A percentile compares a stretch with the other conserved stretches of the same genome.
phyloP scores from a whole-genome alignment of 306 rosid species.

The Crataegus laevigata region DNA sequence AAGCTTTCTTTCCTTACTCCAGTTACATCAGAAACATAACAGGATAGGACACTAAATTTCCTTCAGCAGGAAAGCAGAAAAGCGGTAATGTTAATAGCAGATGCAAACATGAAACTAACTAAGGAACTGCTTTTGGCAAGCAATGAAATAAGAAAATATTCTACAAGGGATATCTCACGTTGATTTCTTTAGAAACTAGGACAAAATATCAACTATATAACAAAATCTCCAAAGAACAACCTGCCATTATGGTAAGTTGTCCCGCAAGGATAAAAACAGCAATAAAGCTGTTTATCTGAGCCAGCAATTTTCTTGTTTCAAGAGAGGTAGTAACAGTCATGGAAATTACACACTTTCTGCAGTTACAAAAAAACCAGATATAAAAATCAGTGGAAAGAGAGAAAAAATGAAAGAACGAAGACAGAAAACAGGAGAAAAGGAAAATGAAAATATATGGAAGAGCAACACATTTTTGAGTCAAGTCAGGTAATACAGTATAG shows the following conservation, averaged over 20 bases:
- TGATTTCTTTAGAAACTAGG: background rate
- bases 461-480: background rate
- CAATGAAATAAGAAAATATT: background rate
- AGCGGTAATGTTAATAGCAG: background rate
- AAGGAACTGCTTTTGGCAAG: background rate
- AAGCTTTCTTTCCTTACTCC: background rate
- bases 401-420: background rate
- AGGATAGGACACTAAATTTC: background rate
- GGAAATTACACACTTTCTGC: slow-evolving; percentile 88
- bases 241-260: slow-evolving; percentile 82
- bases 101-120: background rate
- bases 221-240: slow-evolving; percentile 6
- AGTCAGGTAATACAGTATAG: background rate
- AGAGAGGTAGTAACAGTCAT: slow-evolving; percentile 67
- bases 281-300: slow-evolving; percentile 86
- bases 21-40: background rate
- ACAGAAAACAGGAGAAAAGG: background rate
- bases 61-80: background rate
- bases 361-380: slow-evolving; percentile 18
- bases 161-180: background rate
- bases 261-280: slow-evolving; percentile 89
- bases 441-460: background rate
- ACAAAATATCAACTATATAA: background rate
- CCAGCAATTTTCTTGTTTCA: slow-evolving; percentile 74
- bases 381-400: slow-evolving; percentile 10